phyloP scores from a whole-genome alignment of 257 asterid genomes.

The Thymus mandschuricus region DNA sequence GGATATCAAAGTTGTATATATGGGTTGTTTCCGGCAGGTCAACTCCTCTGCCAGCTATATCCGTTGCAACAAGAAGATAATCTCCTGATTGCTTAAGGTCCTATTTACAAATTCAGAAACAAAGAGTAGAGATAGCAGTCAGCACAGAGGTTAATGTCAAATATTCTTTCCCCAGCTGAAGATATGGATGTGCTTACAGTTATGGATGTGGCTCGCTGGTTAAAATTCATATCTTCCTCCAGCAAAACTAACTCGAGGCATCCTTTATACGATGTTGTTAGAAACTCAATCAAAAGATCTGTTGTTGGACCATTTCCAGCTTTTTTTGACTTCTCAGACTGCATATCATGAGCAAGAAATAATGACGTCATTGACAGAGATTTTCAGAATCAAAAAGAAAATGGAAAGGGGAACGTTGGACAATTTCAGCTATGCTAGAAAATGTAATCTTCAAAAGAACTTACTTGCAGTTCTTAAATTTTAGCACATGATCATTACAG shows the following conservation, averaged over 20 bases:
- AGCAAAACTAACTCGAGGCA: constrained; percentile 62
- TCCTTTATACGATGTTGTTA: constrained; percentile 49
- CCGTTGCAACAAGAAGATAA: constrained; percentile 87
- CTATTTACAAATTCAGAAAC: constrained; percentile 41
- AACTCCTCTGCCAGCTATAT: constrained; percentile 84
- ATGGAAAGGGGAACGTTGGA: no score
- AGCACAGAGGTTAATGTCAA: constrained; percentile 24
- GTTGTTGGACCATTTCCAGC: constrained; percentile 75
- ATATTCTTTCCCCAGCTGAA: constrained; percentile 10
- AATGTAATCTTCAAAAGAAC: background rate
- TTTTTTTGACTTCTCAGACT: constrained; percentile 93
- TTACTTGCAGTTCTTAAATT: background rate
- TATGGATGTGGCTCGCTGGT: constrained; percentile 75
- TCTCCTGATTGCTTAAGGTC: constrained; percentile 67
- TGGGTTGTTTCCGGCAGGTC: constrained; percentile 95
- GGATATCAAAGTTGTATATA: constrained; percentile 88
- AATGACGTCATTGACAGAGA: constrained; percentile 12
- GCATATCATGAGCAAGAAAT: constrained; percentile 38
- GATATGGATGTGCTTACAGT: constrained; percentile 47
- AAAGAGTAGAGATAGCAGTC: constrained; percentile 22
- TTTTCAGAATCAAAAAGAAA: constrained; percentile 27
- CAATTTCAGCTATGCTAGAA: no score
- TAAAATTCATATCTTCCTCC: constrained; percentile 85
- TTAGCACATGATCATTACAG: background rate
- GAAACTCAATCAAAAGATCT: constrained; percentile 56